Evolutionary conservation across 441 rosid species (phyloP).

Genomic region (Gossypium schwendimanii): DNA sequence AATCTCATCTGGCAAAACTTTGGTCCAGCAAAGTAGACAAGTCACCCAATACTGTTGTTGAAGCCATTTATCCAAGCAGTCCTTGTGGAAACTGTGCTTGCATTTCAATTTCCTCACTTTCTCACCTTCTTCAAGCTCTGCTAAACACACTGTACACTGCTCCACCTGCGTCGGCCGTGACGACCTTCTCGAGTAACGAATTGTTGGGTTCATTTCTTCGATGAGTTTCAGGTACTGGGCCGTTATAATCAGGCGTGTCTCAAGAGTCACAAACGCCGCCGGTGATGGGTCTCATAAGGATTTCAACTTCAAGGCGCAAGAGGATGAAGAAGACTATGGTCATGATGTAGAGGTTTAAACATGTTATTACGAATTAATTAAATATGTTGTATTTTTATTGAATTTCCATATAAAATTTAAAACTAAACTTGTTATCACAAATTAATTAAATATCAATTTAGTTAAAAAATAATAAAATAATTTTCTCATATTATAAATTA

Average conservation of each 20-base stretch:
- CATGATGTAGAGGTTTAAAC: constrained; percentile 18
- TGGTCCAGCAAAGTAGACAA: constrained; percentile 50
- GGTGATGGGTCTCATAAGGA: constrained; percentile 27
- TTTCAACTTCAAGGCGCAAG: constrained; percentile 21
- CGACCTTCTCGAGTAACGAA: constrained; percentile 12
- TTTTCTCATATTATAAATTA: no score
- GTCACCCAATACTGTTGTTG: constrained; percentile 30
- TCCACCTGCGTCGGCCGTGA: not conserved
- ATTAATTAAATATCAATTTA: no score
- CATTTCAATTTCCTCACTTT: constrained; percentile 32
- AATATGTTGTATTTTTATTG: no score
- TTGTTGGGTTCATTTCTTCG: constrained; percentile 32
- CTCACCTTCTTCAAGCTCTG: constrained; percentile 37
- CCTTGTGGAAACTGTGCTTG: constrained; percentile 42
- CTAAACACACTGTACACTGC: constrained; percentile 38
- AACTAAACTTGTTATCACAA: no score
- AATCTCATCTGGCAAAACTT: constrained; percentile 41
- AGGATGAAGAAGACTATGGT: constrained; percentile 31
- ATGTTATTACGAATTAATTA: no score
- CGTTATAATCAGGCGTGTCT: constrained; percentile 15
- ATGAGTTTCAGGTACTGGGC: constrained; percentile 29
- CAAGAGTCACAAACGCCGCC: constrained; percentile 3
- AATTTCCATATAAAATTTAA: no score
- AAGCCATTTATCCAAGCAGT: constrained; percentile 49
- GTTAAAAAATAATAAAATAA: no score